Conservation (phyloP, 2,329 filamentous ascomycete genomes). For the Tympanopsis confertula region DNA sequence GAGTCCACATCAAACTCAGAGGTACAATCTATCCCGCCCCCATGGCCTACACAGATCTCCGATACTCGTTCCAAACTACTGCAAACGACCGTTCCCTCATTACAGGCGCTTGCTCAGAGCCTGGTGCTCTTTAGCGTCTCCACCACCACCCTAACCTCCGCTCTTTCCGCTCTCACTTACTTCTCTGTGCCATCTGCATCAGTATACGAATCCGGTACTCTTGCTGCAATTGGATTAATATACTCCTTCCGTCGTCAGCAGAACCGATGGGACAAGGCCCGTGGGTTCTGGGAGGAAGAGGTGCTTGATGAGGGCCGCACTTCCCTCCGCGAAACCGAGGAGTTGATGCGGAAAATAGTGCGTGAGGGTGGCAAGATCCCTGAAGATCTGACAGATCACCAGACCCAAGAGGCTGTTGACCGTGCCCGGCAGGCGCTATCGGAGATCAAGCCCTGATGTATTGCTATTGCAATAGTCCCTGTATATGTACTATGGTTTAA, state of each 20-base stretch:
- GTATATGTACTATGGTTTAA: too few species aligned
- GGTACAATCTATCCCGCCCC: slow-evolving; percentile 8
- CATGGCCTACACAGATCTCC: slow-evolving; percentile 40
- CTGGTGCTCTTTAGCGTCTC: slow-evolving; percentile 42
- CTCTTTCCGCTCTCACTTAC: slow-evolving; percentile 41
- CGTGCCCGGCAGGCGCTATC: too few species aligned
- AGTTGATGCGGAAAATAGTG: slow-evolving; percentile 31
- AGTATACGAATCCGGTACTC: slow-evolving; percentile 43
- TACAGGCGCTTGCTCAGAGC: slow-evolving; percentile 30
- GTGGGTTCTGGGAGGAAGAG: slow-evolving; percentile 35
- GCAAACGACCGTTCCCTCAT: slow-evolving; percentile 23
- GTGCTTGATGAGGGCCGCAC: slow-evolving; percentile 43
- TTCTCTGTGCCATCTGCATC: slow-evolving; percentile 35
- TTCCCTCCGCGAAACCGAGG: slow-evolving; percentile 40
- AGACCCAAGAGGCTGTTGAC: too few species aligned
- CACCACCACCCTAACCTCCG: slow-evolving; percentile 36
- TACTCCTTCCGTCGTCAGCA: slow-evolving; percentile 46
- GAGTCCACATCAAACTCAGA: neutral
- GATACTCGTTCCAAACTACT: slow-evolving; percentile 30
- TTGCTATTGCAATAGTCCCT: too few species aligned
- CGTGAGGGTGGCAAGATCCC: slow-evolving; percentile 29
- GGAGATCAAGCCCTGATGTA: too few species aligned
- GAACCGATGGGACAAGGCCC: slow-evolving; percentile 41
- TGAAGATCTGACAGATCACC: too few species aligned
- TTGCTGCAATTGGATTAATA: slow-evolving; percentile 45